A percentile compares a stretch with the other conserved stretches of the same genome.
Evolutionary conservation across 805 yeast genomes (phyloP).

Genomic region (Nakazawaea laoshanensis): DNA sequence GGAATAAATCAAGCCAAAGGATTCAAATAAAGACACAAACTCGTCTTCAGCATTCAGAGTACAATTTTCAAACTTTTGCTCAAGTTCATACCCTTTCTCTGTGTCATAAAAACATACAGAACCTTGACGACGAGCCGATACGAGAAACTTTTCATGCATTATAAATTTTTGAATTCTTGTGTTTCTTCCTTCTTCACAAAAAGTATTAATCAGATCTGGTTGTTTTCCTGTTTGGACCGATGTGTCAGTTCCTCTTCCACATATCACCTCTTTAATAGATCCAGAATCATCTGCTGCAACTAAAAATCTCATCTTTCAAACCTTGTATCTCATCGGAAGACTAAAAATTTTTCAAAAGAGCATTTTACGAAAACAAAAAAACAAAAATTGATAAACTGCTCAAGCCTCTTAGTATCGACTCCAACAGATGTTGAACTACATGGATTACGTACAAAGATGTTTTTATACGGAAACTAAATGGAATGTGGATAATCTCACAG

Average conservation of each 20-base stretch:
- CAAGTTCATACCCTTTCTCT: conserved; percentile 13
- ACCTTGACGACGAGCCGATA: conserved; percentile 37
- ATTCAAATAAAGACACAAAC: conserved; percentile 27
- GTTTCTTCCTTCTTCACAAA: conserved; percentile 20
- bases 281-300: conserved; percentile 65
- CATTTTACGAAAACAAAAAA: neutral
- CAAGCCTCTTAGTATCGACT: neutral
- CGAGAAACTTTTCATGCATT: conserved; percentile 23
- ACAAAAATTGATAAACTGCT: neutral
- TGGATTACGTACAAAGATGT: conserved; percentile 77
- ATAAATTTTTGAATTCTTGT: conserved; percentile 28
- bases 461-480: conserved; percentile 67
- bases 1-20: conserved; percentile 19
- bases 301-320: conserved; percentile 56
- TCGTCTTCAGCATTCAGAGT: conserved; percentile 20
- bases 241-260: conserved; percentile 69
- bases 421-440: conserved; percentile 58
- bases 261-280: conserved; percentile 52
- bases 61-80: conserved; percentile 13
- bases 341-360: neutral
- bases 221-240: conserved; percentile 58
- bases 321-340: neutral
- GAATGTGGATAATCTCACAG: conserved; percentile 73
- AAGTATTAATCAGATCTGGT: conserved; percentile 42
- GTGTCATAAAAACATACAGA: conserved; percentile 29